Conservation (phyloP, 1,139 yeast species). For the Wickerhamiella infanticola region DNA sequence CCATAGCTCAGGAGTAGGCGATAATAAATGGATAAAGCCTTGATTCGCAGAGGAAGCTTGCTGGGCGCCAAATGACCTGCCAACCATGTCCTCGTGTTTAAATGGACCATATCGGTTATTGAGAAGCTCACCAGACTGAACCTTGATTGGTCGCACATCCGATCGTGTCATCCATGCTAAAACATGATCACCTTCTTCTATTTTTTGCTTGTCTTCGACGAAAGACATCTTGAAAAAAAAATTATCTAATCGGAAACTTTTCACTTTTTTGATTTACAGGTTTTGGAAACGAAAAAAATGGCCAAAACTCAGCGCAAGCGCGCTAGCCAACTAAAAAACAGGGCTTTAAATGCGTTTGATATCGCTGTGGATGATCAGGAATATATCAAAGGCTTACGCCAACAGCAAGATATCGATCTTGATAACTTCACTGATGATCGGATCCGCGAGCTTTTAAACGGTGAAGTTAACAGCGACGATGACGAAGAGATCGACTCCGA, state of each 20-base stretch:
- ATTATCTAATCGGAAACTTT: constrained; percentile 9
- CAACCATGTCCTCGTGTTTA: constrained; percentile 70
- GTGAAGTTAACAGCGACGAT: constrained; percentile 22
- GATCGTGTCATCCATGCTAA: constrained; percentile 75
- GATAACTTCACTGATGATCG: constrained; percentile 24
- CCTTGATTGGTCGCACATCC: constrained; percentile 56
- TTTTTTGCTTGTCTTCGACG: constrained; percentile 35
- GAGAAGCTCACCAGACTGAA: constrained; percentile 42
- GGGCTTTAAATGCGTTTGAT: constrained; percentile 34
- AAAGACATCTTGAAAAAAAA: constrained; percentile 20
- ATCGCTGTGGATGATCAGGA: constrained; percentile 29
- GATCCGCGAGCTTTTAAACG: constrained; percentile 17
- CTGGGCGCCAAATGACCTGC: constrained; percentile 71
- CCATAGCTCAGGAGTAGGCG: constrained; percentile 95
- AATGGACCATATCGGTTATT: constrained; percentile 85
- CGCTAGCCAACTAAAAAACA: constrained; percentile 8
- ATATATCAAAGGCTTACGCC: constrained; percentile 18
- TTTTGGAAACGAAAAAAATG: constrained; percentile 1
- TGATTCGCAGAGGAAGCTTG: constrained; percentile 61
- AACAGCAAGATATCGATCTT: constrained; percentile 21
- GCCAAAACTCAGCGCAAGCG: constrained; percentile 4
- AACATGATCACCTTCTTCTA: constrained; percentile 75
- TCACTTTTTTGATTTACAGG: neutral
- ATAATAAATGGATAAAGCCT: constrained; percentile 78
- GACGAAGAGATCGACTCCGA: constrained; percentile 33